Conservation (phyloP, 2,329 filamentous ascomycete genomes). For the Mycosphaerella arachidis region DNA sequence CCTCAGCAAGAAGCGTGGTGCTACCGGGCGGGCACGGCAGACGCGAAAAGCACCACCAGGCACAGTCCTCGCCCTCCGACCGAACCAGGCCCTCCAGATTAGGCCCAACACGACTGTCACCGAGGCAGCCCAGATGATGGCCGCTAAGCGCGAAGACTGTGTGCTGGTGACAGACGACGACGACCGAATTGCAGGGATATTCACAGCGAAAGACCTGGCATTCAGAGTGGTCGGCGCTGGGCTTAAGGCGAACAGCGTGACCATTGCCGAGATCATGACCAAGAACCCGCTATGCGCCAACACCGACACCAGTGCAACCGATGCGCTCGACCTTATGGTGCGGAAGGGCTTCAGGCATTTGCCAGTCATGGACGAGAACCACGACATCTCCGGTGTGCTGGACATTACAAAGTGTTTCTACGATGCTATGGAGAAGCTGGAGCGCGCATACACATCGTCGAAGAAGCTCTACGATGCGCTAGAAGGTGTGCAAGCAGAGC, state of each 20-base stretch:
- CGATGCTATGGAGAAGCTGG: slow-evolving; percentile 99
- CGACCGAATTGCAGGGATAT: slow-evolving; percentile 96
- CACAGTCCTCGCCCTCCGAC: slow-evolving; percentile 90
- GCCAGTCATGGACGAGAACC: slow-evolving; percentile 99
- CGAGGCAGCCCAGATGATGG: slow-evolving; percentile 97
- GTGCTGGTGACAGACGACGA: slow-evolving; percentile 97
- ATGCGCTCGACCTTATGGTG: slow-evolving; percentile 96
- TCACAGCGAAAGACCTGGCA: slow-evolving; percentile 96
- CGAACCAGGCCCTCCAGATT: slow-evolving; percentile 93
- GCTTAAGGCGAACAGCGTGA: slow-evolving; percentile 81
- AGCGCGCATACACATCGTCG: slow-evolving; percentile 96
- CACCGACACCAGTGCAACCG: slow-evolving; percentile 95
- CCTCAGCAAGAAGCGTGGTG: slow-evolving; percentile 93
- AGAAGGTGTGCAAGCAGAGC: slow-evolving; percentile 94
- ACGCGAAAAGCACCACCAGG: slow-evolving; percentile 92
- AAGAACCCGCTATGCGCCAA: slow-evolving; percentile 97
- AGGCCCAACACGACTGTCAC: slow-evolving; percentile 91
- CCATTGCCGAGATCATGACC: slow-evolving; percentile 98
- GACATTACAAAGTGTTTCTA: slow-evolving; percentile 99
- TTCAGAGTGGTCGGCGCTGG: slow-evolving; percentile 93
- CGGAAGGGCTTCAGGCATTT: slow-evolving; percentile 95
- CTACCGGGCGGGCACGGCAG: slow-evolving; percentile 70
- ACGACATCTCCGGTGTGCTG: slow-evolving; percentile 95
- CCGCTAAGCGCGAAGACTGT: slow-evolving; percentile 96
- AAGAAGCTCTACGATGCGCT: slow-evolving; percentile 95